These are phyloP conservation scores for Quercus tomentella DNA, from an alignment of 331 rosid genomes.

Conservation along the genomic window DNA sequence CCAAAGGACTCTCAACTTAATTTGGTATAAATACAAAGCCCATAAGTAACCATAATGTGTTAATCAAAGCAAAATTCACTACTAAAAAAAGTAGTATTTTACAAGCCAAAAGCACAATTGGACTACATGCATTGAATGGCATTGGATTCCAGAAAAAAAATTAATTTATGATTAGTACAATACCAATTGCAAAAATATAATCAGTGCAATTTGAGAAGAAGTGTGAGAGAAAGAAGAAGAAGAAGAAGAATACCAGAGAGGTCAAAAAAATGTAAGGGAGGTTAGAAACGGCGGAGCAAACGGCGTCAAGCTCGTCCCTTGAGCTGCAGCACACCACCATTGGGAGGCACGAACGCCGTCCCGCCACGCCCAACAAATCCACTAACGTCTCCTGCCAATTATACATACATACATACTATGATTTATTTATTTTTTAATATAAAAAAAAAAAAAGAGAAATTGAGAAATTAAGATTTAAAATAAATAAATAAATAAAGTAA, in stretches of 20 bases:
- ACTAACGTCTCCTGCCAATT: slow-evolving; percentile 67
- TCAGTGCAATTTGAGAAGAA: background rate
- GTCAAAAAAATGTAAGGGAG: slow-evolving; percentile 66
- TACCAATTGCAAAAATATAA: background rate
- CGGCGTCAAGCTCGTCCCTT: slow-evolving; percentile 85
- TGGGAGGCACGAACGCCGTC: slow-evolving; percentile 65
- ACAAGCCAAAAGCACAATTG: too few relatives aligned
- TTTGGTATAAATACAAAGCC: too few relatives aligned
- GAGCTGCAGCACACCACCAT: slow-evolving; percentile 79
- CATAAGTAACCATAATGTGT: too few relatives aligned
- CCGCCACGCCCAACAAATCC: slow-evolving; percentile 69
- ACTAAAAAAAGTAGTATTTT: too few relatives aligned
- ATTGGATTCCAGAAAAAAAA: too few relatives aligned
- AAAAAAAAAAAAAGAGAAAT: background rate
- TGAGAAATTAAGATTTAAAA: background rate
- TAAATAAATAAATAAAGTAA: background rate
- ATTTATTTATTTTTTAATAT: too few relatives aligned
- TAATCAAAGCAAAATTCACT: too few relatives aligned
- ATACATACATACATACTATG: background rate
- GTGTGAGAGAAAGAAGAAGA: too few relatives aligned
- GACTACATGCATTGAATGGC: too few relatives aligned
- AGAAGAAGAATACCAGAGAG: slow-evolving; percentile 39
- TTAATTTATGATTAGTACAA: background rate
- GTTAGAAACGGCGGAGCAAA: slow-evolving; percentile 53
- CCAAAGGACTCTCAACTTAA: too few relatives aligned